Evolutionary conservation across 2,329 filamentous ascomycete genomes (phyloP).

Genomic region (Akanthomyces dipterigenus): DNA sequence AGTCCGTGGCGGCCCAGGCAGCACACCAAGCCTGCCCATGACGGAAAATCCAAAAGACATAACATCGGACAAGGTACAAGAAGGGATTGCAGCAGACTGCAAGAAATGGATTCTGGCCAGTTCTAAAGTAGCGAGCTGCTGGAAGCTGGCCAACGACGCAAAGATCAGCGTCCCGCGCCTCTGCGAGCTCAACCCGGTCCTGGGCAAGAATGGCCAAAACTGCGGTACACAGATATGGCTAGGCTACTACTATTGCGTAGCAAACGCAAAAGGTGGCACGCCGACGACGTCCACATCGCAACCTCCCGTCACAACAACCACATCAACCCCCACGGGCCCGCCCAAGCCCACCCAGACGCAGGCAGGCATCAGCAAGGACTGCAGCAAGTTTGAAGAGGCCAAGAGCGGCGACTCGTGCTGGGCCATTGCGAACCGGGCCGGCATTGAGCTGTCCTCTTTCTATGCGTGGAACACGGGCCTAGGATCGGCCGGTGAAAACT

Average conservation of each 20-base stretch:
- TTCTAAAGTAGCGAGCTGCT: conserved; percentile 3
- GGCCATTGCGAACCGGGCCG: neutral
- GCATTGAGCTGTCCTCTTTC: neutral
- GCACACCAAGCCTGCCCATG: conserved; percentile 7
- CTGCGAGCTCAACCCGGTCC: conserved; percentile 16
- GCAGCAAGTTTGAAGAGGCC: conserved; percentile 13
- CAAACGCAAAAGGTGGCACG: neutral
- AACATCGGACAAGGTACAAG: neutral
- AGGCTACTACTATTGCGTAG: conserved; percentile 21
- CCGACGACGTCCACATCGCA: neutral
- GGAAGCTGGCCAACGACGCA: conserved; percentile 7
- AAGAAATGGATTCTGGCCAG: conserved; percentile 4
- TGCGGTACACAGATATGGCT: conserved; percentile 20
- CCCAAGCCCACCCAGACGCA: conserved; percentile 13
- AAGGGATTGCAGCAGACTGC: conserved; percentile 2
- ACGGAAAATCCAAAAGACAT: neutral
- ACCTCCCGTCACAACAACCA: neutral
- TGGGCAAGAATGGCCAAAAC: conserved; percentile 19
- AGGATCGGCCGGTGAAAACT: conserved; percentile 19
- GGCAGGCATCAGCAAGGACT: neutral
- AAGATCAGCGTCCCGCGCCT: conserved; percentile 11
- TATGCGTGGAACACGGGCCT: conserved; percentile 11
- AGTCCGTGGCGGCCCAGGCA: conserved; percentile 12
- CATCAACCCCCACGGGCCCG: neutral
- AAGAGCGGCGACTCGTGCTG: neutral